Conservation (phyloP, 305 asterid genomes). For the Rubia tinctorum region DNA sequence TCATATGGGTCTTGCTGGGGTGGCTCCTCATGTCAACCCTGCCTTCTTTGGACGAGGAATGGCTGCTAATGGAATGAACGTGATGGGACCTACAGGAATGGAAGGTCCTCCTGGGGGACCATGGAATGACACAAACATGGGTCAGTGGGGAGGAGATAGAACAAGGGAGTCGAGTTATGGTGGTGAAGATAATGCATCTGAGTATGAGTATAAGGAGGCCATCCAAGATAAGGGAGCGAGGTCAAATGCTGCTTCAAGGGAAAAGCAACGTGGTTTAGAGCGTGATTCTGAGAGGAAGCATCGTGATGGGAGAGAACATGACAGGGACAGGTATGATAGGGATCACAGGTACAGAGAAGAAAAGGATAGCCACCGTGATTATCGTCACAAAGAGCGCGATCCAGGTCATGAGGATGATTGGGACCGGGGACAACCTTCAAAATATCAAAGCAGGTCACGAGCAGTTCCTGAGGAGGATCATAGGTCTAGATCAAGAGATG, state of each 20-base stretch:
- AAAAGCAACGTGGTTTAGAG: constrained; percentile 65
- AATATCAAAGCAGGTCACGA: constrained; percentile 56
- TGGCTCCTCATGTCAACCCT: constrained; percentile 78
- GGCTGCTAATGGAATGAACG: constrained; percentile 72
- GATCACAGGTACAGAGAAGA: constrained; percentile 63
- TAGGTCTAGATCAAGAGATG: constrained; percentile 65
- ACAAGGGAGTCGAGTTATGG: constrained; percentile 78
- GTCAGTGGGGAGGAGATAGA: constrained; percentile 69
- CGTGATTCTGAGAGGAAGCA: constrained; percentile 71
- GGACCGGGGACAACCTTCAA: constrained; percentile 67
- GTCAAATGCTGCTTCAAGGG: constrained; percentile 64
- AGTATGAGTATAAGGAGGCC: constrained; percentile 65
- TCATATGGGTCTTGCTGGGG: constrained; percentile 66
- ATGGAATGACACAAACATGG: constrained; percentile 69
- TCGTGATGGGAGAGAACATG: constrained; percentile 67
- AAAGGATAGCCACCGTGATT: constrained; percentile 53
- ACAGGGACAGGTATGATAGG: no score
- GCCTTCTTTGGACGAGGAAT: constrained; percentile 82
- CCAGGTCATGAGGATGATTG: constrained; percentile 56
- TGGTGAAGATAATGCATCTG: constrained; percentile 71
- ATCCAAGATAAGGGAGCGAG: constrained; percentile 58
- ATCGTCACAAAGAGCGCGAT: constrained; percentile 61
- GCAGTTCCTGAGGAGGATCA: constrained; percentile 53
- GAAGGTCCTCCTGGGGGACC: constrained; percentile 66
- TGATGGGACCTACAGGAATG: constrained; percentile 64